These are phyloP conservation scores for Saksenaea oblongispora DNA, from an alignment of 371 early-diverging fungal genomes.

Conservation along the genomic window DNA sequence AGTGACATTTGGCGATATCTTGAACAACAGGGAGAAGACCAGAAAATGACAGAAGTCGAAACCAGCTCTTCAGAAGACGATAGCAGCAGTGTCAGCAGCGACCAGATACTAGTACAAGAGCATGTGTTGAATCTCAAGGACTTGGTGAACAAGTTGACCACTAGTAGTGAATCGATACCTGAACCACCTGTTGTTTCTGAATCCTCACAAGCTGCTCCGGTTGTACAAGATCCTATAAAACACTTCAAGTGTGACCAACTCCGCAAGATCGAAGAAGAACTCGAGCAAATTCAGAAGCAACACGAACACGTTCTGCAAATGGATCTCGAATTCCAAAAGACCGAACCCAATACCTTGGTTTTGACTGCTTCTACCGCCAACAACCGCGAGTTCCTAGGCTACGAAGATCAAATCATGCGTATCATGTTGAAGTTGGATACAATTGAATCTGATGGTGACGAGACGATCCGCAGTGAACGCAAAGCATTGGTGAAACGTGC, in stretches of 20 bases:
- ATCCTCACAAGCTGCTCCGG: not conserved
- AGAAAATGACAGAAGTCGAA: not conserved
- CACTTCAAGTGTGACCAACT: not conserved
- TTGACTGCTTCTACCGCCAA: conserved; percentile 14
- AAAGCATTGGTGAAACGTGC: conserved; percentile 36
- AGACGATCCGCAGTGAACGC: conserved; percentile 34
- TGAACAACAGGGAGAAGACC: not conserved
- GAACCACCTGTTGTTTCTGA: not conserved
- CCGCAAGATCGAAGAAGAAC: not conserved
- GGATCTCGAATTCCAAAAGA: not conserved
- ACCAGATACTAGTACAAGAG: not conserved
- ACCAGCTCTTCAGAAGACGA: not conserved
- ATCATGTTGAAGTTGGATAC: conserved; percentile 39
- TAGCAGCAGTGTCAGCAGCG: not conserved
- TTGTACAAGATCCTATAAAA: not conserved
- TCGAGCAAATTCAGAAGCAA: not conserved
- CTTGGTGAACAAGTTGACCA: not conserved
- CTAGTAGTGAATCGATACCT: not conserved
- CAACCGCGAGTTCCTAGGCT: conserved; percentile 23
- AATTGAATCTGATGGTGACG: conserved; percentile 40
- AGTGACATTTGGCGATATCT: not conserved
- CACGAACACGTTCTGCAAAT: not conserved
- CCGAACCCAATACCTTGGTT: not conserved
- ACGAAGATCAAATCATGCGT: conserved; percentile 27
- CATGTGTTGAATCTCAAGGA: not conserved